phyloP scores from a whole-genome alignment of 345 rosid genomes.

The Eucalyptus regnans region DNA sequence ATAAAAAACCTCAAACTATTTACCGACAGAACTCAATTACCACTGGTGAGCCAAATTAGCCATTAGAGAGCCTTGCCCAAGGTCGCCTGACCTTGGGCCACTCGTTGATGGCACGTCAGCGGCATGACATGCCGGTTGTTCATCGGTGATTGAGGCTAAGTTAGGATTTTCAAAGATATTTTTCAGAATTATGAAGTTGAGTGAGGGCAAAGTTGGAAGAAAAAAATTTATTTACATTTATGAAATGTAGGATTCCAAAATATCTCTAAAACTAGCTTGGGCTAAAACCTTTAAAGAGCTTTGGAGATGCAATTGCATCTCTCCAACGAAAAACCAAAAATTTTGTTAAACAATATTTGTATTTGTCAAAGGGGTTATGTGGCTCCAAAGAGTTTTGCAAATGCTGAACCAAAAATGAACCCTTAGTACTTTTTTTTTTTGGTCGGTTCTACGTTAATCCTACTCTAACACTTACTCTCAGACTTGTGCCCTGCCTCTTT shows the following conservation, averaged over 20 bases:
- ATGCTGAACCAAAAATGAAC: too few relatives aligned
- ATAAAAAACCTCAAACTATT: too few relatives aligned
- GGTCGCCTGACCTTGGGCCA: fast-evolving
- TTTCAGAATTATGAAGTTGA: background rate
- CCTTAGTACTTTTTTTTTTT: too few relatives aligned
- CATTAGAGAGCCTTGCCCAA: fast-evolving
- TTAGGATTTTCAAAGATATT: background rate
- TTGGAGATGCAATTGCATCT: background rate
- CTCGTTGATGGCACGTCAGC: fast-evolving
- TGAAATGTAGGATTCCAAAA: background rate
- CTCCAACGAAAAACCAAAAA: fast-evolving
- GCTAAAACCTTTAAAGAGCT: background rate
- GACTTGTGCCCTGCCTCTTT: too few relatives aligned
- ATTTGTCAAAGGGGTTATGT: too few relatives aligned
- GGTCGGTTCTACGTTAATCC: too few relatives aligned
- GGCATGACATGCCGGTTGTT: fast-evolving
- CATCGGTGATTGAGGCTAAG: background rate
- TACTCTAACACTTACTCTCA: too few relatives aligned
- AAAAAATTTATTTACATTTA: background rate
- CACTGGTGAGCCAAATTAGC: too few relatives aligned
- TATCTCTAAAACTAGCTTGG: background rate
- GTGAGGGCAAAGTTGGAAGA: background rate
- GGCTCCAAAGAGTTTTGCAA: background rate
- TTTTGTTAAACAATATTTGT: background rate
- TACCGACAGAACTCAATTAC: fast-evolving